Evolutionary conservation across 805 yeast species (phyloP).

Genomic region (Candida gorgasii): DNA sequence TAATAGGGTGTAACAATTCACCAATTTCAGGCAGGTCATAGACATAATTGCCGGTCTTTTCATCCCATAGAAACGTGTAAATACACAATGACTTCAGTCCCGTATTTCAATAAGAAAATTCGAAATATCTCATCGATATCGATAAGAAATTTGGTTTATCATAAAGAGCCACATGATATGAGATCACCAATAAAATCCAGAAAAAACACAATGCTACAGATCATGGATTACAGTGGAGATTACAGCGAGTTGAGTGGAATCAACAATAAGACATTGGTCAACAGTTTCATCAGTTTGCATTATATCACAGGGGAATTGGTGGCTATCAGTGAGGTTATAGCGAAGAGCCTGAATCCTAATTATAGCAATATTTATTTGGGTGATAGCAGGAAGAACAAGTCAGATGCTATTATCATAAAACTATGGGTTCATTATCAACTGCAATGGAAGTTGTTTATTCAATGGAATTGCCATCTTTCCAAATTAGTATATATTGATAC

Average conservation of each 20-base stretch:
- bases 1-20: too few species aligned
- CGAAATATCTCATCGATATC: slow-evolving; percentile 13
- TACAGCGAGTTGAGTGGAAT: slow-evolving; percentile 13
- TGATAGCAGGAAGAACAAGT: slow-evolving; percentile 2
- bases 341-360: slow-evolving; percentile 23
- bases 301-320: slow-evolving; percentile 18
- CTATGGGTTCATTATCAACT: slow-evolving; percentile 15
- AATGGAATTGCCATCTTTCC: slow-evolving; percentile 19
- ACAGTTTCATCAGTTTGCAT: slow-evolving; percentile 30
- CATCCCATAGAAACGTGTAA: too few species aligned
- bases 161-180: not conserved
- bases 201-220: slow-evolving; percentile 3
- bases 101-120: slow-evolving; percentile 14
- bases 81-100: too few species aligned
- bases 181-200: slow-evolving; percentile 2
- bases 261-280: slow-evolving; percentile 21
- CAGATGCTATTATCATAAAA: slow-evolving; percentile 17
- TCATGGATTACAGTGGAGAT: slow-evolving; percentile 7
- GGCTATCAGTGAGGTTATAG: slow-evolving; percentile 34
- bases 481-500: slow-evolving; percentile 15
- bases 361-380: slow-evolving; percentile 32
- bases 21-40: too few species aligned
- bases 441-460: slow-evolving; percentile 23
- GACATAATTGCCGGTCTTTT: too few species aligned
- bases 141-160: slow-evolving; percentile 5